phyloP scores from a whole-genome alignment of 164 flowering plant species.

The Annona cherimola region DNA sequence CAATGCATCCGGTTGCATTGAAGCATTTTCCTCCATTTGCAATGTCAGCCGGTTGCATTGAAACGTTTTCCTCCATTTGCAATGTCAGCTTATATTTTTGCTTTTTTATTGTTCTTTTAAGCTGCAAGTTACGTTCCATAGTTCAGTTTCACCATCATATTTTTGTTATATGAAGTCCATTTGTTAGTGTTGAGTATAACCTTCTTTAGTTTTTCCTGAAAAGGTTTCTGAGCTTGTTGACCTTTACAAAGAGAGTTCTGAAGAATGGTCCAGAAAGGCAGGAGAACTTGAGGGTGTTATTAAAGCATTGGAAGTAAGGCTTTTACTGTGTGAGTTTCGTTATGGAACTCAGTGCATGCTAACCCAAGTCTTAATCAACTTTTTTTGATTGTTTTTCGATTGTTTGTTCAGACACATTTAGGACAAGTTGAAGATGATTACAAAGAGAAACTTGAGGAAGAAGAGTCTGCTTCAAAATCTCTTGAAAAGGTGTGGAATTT shows the following conservation, averaged over 20 bases:
- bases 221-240: conserved; percentile 71
- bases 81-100: background rate
- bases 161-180: background rate
- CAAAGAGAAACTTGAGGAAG: conserved; percentile 68
- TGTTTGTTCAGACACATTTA: conserved; percentile 50
- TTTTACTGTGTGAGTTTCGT: background rate
- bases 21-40: too few relatives aligned
- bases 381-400: background rate
- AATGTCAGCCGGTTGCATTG: too few relatives aligned
- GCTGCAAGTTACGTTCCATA: background rate
- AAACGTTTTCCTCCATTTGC: too few relatives aligned
- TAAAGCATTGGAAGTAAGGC: conserved; percentile 78
- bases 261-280: conserved; percentile 95
- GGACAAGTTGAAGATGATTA: conserved; percentile 71
- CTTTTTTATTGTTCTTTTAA: background rate
- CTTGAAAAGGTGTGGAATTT: conserved; percentile 52
- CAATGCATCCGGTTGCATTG: too few relatives aligned
- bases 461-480: conserved; percentile 46
- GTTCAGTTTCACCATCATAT: background rate
- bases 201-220: background rate
- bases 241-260: conserved; percentile 86
- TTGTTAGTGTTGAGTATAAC: background rate
- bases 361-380: background rate
- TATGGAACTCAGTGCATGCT: background rate
- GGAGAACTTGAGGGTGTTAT: conserved; percentile 96